A percentile compares a stretch with the other conserved stretches of the same genome.
Conservation (phyloP, 306 rosid species). For the Dalbergia cochinchinensis region DNA sequence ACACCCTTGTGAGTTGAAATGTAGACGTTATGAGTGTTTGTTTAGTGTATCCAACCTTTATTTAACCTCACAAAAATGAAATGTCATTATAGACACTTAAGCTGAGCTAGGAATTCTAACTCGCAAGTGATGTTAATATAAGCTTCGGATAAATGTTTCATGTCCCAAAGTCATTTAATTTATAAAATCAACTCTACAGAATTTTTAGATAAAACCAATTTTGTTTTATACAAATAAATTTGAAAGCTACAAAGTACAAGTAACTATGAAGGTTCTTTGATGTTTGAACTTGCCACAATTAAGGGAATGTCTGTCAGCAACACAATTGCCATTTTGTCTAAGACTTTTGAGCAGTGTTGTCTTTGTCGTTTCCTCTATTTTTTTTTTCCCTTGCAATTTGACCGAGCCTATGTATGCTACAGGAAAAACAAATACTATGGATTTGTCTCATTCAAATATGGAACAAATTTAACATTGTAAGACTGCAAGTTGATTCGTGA, state of each 20-base stretch:
- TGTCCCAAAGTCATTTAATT: background rate
- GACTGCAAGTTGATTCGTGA: background rate
- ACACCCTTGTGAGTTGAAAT: no score
- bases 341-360: background rate
- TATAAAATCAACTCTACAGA: background rate
- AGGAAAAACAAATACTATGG: background rate
- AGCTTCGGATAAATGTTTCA: no score
- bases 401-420: background rate
- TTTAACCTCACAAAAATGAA: no score
- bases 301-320: constrained; percentile 4
- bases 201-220: background rate
- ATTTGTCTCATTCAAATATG: constrained; percentile 12
- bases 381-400: constrained; percentile 4
- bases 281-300: constrained; percentile 1
- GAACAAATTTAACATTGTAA: constrained; percentile 8
- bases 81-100: no score
- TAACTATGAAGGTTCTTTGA: background rate
- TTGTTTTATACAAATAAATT: background rate
- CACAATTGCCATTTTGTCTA: background rate
- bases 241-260: background rate
- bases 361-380: background rate
- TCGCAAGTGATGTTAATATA: no score
- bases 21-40: no score
- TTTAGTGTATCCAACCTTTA: no score
- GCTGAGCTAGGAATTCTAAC: no score